A percentile compares a stretch with the other conserved stretches of the same genome.
Conservation (phyloP, 2,329 filamentous ascomycete species). For the Dothideomycetes sp. region DNA sequence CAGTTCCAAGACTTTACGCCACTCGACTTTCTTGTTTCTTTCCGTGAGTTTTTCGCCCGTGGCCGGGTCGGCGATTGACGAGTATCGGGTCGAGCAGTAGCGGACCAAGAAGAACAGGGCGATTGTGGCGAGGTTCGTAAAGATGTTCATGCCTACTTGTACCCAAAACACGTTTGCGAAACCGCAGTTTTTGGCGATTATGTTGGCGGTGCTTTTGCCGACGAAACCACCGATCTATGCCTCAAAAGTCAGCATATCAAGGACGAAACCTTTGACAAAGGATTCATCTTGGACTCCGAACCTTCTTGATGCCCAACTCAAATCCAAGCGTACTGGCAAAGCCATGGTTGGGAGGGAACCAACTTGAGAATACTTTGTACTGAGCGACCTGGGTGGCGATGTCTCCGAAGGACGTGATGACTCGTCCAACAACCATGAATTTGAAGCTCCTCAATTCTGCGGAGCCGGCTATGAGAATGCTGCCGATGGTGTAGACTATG, state of each 20-base stretch:
- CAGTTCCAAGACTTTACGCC: conserved; percentile 46
- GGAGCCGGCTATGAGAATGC: conserved; percentile 50
- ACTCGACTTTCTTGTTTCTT: conserved; percentile 49
- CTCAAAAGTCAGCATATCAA: background rate
- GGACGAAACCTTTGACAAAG: background rate
- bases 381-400: conserved; percentile 56
- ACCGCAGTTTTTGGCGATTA: conserved; percentile 47
- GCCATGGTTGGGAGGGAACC: conserved; percentile 53
- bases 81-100: conserved; percentile 41
- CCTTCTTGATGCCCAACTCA: conserved; percentile 51
- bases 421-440: conserved; percentile 51
- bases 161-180: conserved; percentile 57
- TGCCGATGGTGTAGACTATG: conserved; percentile 48
- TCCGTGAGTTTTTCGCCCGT: conserved; percentile 53
- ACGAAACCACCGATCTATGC: conserved; percentile 46
- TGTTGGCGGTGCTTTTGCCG: conserved; percentile 51
- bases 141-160: conserved; percentile 54
- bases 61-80: conserved; percentile 42
- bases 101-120: conserved; percentile 49
- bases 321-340: conserved; percentile 54
- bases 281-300: background rate
- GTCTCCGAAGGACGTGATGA: conserved; percentile 51
- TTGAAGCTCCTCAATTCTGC: conserved; percentile 47
- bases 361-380: conserved; percentile 57
- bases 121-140: conserved; percentile 48